These are phyloP conservation scores for Xylariaceae sp. DNA, from an alignment of 2,329 filamentous ascomycete species.

Conservation along the genomic window DNA sequence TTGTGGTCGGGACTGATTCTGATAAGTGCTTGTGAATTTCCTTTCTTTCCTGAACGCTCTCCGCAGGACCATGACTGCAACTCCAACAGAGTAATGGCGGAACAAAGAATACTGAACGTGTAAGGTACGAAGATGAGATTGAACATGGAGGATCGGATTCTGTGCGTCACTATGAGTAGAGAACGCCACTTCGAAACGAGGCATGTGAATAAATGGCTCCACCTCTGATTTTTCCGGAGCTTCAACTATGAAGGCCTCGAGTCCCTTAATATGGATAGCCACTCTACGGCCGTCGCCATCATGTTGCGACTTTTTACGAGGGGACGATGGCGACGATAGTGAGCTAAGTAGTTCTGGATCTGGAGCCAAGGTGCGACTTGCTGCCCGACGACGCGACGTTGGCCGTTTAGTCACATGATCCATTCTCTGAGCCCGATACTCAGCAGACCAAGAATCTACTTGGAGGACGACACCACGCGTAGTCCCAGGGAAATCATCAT, in stretches of 20 bases:
- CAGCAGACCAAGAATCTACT: conserved; percentile 79
- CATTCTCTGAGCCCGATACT: conserved; percentile 79
- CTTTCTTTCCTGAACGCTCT: conserved; percentile 60
- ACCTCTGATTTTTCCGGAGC: conserved; percentile 77
- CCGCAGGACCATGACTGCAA: conserved; percentile 72
- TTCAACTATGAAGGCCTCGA: conserved; percentile 90
- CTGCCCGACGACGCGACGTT: conserved; percentile 63
- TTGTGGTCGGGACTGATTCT: conserved; percentile 30
- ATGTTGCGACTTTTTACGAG: conserved; percentile 52
- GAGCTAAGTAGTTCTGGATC: conserved; percentile 61
- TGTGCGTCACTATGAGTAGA: conserved; percentile 82
- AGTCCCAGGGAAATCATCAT: conserved; percentile 75
- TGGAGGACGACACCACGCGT: conserved; percentile 81
- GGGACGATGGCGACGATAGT: conserved; percentile 45
- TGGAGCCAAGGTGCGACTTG: conserved; percentile 66
- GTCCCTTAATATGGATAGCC: conserved; percentile 72
- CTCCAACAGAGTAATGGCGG: conserved; percentile 82
- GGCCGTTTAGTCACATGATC: conserved; percentile 58
- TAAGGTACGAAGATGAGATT: conserved; percentile 74
- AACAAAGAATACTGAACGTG: conserved; percentile 89
- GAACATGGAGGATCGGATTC: conserved; percentile 82
- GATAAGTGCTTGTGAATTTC: conserved; percentile 23
- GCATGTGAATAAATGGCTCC: conserved; percentile 81
- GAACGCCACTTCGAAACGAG: conserved; percentile 81
- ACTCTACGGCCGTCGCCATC: conserved; percentile 74